These are phyloP conservation scores for Neonectria punicea DNA, from an alignment of 2,329 filamentous ascomycete species.

Conservation along the genomic window DNA sequence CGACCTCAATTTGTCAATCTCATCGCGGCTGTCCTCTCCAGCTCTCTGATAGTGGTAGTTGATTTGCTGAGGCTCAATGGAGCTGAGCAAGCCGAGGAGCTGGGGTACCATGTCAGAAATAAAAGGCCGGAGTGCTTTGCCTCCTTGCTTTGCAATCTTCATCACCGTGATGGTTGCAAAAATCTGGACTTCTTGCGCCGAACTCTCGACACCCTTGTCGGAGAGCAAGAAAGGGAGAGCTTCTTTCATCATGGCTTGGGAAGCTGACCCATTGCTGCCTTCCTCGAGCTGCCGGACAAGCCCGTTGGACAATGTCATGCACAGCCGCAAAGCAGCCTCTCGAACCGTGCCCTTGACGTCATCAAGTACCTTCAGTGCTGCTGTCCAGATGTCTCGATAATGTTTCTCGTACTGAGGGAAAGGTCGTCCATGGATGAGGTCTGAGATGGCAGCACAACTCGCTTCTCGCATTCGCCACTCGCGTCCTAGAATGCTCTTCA, in stretches of 20 bases:
- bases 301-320: constrained; percentile 84
- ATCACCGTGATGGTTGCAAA: constrained; percentile 87
- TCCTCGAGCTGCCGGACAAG: constrained; percentile 88
- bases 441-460: constrained; percentile 88
- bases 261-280: constrained; percentile 75
- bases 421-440: constrained; percentile 84
- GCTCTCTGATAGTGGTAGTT: constrained; percentile 95
- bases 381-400: constrained; percentile 85
- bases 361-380: constrained; percentile 90
- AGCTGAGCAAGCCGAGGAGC: constrained; percentile 83
- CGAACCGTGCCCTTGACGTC: constrained; percentile 95
- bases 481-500: constrained; percentile 85
- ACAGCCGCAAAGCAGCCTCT: constrained; percentile 81
- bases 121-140: constrained; percentile 81
- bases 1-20: constrained; percentile 88
- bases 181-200: constrained; percentile 84
- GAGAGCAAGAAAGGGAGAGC: constrained; percentile 92
- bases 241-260: constrained; percentile 82
- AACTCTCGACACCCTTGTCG: constrained; percentile 87
- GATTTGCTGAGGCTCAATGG: constrained; percentile 86
- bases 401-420: constrained; percentile 84
- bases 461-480: constrained; percentile 96
- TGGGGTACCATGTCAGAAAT: constrained; percentile 84
- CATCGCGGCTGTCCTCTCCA: constrained; percentile 85
- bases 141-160: constrained; percentile 89